Conservation (phyloP, 192 early-diverging fungal genomes). For the Coemansia sp. region DNA sequence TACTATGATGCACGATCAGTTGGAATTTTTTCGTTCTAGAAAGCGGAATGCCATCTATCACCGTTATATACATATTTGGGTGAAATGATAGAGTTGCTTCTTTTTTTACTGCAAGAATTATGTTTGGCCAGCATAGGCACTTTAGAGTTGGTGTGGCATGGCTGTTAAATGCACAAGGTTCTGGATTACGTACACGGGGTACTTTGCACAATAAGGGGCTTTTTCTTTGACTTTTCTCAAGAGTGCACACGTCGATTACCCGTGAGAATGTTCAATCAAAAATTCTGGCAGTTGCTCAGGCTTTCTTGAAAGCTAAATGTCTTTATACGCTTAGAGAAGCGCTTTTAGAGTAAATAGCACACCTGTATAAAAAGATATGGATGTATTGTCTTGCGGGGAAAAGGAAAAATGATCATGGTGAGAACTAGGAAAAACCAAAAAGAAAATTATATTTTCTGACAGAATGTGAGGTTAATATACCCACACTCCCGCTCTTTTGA, state of each 20-base stretch:
- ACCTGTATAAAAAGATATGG: not conserved
- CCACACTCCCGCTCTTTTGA: not conserved
- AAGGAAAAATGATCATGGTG: not conserved
- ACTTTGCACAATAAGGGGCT: not conserved
- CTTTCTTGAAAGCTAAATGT: not conserved
- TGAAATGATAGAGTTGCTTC: not conserved
- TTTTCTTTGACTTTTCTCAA: not conserved
- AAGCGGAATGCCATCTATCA: not conserved
- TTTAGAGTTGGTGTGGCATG: not conserved
- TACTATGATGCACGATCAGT: not conserved
- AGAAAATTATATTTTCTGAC: not conserved
- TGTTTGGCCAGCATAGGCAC: too few relatives aligned
- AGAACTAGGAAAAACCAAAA: not conserved
- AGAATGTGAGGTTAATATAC: not conserved
- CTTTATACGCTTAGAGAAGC: not conserved
- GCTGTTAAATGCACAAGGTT: not conserved
- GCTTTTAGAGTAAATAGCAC: not conserved
- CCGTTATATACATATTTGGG: not conserved
- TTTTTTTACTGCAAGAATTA: not conserved
- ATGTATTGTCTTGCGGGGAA: not conserved
- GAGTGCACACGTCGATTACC: not conserved
- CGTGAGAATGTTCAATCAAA: not conserved
- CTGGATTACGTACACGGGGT: slow-evolving; percentile 7
- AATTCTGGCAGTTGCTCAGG: not conserved
- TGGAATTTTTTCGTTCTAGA: not conserved